phyloP scores from a whole-genome alignment of 2,329 filamentous ascomycete genomes.

The Monosporascus sp. region DNA sequence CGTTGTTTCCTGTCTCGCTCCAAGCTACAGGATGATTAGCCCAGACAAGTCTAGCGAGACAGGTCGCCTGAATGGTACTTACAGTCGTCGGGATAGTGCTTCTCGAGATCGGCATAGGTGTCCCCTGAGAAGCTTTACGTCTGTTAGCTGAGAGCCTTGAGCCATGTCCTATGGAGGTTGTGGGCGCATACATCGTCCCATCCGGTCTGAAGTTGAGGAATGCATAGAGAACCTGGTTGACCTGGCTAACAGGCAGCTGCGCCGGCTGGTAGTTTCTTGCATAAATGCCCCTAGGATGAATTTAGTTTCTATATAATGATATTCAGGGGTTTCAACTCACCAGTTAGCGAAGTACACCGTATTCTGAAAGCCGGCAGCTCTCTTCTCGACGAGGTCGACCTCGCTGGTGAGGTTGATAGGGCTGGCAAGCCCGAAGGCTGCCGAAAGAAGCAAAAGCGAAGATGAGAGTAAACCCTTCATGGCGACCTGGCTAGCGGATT shows the following conservation, averaged over 20 bases:
- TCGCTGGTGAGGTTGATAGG: conserved; percentile 16
- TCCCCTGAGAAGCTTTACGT: conserved; percentile 55
- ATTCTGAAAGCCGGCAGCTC: conserved; percentile 34
- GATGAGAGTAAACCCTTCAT: conserved; percentile 16
- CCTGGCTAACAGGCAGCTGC: conserved; percentile 60
- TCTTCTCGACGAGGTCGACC: conserved; percentile 12
- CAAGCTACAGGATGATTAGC: conserved; percentile 35
- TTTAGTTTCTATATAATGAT: conserved; percentile 3
- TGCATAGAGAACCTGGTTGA: conserved; percentile 75
- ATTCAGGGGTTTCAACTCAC: conserved; percentile 21
- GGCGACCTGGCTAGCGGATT: conserved; percentile 18
- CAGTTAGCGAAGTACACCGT: conserved; percentile 46
- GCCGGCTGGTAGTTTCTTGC: conserved; percentile 66
- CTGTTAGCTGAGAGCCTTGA: conserved; percentile 6
- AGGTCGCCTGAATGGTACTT: conserved; percentile 14
- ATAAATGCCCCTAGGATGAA: conserved; percentile 59
- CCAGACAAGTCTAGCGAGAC: neutral
- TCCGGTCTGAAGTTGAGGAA: conserved; percentile 71
- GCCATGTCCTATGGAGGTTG: neutral
- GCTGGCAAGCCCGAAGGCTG: conserved; percentile 17
- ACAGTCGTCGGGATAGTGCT: conserved; percentile 67
- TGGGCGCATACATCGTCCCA: conserved; percentile 60
- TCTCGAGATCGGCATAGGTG: conserved; percentile 64
- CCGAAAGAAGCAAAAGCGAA: conserved; percentile 17
- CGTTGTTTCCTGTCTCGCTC: conserved; percentile 63